phyloP scores from a whole-genome alignment of 768 basidiomycete genomes.

The Russula abietina region DNA sequence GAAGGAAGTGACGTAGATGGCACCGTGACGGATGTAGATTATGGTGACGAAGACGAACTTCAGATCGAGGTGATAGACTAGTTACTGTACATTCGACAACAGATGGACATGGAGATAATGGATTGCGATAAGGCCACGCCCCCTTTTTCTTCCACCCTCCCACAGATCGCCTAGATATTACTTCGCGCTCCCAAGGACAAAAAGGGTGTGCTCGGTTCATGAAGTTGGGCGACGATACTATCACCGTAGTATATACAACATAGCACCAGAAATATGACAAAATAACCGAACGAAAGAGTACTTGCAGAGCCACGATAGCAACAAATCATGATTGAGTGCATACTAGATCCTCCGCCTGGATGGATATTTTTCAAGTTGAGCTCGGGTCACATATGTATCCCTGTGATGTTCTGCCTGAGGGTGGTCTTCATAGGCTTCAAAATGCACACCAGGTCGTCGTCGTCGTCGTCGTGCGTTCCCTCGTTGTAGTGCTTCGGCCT shows the following conservation, averaged over 20 bases:
- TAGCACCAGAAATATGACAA: conserved; percentile 4
- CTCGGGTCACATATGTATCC: conserved; percentile 17
- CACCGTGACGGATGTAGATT: conserved; percentile 59
- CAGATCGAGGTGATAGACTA: conserved; percentile 71
- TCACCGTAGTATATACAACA: conserved; percentile 21
- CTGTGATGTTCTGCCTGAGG: conserved; percentile 23
- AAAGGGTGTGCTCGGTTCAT: too few species aligned
- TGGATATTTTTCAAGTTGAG: conserved; percentile 9
- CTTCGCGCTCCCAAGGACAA: too few species aligned
- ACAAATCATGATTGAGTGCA: conserved; percentile 5
- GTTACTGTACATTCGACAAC: conserved; percentile 2
- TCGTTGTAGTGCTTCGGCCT: conserved; percentile 42
- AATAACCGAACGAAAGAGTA: background rate
- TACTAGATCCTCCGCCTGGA: conserved; percentile 1
- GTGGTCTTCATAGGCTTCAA: conserved; percentile 31
- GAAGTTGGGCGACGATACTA: too few species aligned
- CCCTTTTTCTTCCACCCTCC: too few species aligned
- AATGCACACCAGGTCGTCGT: conserved; percentile 34
- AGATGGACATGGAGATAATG: too few species aligned
- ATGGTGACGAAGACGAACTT: conserved; percentile 49
- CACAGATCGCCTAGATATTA: too few species aligned
- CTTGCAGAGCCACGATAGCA: background rate
- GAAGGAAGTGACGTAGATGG: conserved; percentile 45
- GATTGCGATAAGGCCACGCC: too few species aligned
- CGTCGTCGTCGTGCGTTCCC: conserved; percentile 29